Evolutionary conservation across 805 yeast genomes (phyloP).

Genomic region (Kuraishia floccosa): DNA sequence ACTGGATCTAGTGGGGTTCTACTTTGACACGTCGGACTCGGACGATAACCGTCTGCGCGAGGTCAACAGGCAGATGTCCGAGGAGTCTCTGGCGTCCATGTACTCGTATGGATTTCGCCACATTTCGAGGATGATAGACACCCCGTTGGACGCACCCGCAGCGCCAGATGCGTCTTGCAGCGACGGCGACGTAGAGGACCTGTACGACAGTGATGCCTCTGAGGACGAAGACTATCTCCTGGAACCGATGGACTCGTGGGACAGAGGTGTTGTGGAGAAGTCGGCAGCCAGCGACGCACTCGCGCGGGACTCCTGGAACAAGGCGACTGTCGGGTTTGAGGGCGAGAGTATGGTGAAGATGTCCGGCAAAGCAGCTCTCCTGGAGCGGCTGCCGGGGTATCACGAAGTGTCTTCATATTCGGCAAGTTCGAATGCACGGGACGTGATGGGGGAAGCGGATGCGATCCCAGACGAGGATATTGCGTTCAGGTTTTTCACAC

Average conservation of each 20-base stretch:
- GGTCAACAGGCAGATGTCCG: conserved; percentile 11
- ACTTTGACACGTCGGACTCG: conserved; percentile 2
- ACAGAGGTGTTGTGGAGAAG: too few relatives aligned
- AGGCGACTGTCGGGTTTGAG: too few relatives aligned
- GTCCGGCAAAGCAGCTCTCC: conserved; percentile 6
- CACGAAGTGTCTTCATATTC: conserved; percentile 65
- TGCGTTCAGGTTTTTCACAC: conserved; percentile 9
- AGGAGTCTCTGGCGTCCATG: conserved; percentile 12
- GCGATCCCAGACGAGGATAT: conserved; percentile 5
- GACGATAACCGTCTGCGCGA: conserved; percentile 3
- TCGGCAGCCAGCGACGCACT: too few relatives aligned
- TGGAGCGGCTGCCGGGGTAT: conserved; percentile 49
- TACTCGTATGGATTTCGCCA: conserved; percentile 9
- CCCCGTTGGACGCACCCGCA: neutral
- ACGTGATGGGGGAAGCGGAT: conserved; percentile 9
- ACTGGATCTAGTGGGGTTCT: conserved; percentile 17
- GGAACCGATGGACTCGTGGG: too few relatives aligned
- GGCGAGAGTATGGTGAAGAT: conserved; percentile 1
- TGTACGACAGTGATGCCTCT: conserved; percentile 4
- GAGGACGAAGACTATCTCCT: conserved; percentile 3
- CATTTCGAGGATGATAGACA: conserved; percentile 7
- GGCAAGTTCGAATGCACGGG: conserved; percentile 12
- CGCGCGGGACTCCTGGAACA: too few relatives aligned
- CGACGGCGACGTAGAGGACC: conserved; percentile 8
- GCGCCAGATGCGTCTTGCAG: neutral